Percentiles rank a stretch among this genome's conserved stretches.
phyloP scores from a whole-genome alignment of 176 grass and related monocot genomes.

The Typha latifolia region DNA sequence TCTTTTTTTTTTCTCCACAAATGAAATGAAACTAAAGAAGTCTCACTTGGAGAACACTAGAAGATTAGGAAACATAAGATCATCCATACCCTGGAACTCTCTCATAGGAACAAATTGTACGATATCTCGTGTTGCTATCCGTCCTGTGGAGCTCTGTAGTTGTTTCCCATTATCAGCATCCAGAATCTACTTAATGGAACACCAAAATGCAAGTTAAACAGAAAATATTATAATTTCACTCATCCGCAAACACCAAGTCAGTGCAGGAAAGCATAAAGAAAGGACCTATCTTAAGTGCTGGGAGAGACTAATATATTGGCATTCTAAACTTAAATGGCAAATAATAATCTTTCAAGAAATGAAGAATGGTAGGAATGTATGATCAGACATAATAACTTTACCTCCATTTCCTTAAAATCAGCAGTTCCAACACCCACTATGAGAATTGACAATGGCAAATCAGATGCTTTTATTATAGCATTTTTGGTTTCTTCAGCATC shows the following conservation, averaged over 20 bases:
- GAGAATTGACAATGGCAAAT: slow-evolving; percentile 92
- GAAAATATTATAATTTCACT: no score
- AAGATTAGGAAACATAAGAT: slow-evolving; percentile 6
- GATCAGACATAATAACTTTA: slow-evolving; percentile 13
- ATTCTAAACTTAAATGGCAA: no score
- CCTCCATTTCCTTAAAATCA: slow-evolving; percentile 95
- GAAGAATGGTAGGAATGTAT: background rate
- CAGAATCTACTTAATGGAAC: slow-evolving; percentile 39
- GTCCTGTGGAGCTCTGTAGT: slow-evolving; percentile 72
- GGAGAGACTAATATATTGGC: no score
- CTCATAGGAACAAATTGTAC: slow-evolving; percentile 96
- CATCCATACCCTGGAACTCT: slow-evolving; percentile 43
- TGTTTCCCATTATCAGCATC: slow-evolving; percentile 69
- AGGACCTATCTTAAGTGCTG: no score
- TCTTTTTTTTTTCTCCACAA: background rate
- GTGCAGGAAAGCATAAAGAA: no score
- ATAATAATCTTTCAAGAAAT: no score
- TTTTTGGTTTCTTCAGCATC: slow-evolving; percentile 83
- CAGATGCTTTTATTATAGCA: slow-evolving; percentile 71
- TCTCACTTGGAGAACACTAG: background rate
- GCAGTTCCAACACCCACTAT: slow-evolving; percentile 82
- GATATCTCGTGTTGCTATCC: slow-evolving; percentile 77
- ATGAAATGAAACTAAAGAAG: background rate
- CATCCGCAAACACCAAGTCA: no score
- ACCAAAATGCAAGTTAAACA: background rate